Percentiles rank a stretch among this genome's conserved stretches.
These are phyloP conservation scores for Malassezia vespertilionis DNA, from an alignment of 1,284 basidiomycete genomes.

Conservation along the genomic window DNA sequence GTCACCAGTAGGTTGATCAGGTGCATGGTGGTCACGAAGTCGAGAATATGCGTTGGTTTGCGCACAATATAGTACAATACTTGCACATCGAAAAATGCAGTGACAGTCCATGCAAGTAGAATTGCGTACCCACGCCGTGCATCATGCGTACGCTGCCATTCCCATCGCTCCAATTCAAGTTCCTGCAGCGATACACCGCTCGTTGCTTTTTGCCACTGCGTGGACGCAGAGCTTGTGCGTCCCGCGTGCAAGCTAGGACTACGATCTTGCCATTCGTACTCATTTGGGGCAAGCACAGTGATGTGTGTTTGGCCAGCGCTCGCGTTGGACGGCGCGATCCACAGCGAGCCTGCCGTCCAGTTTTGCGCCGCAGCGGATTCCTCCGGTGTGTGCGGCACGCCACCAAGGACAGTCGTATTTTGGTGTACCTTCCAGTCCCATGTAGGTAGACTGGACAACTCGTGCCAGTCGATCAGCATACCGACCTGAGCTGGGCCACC, in stretches of 20 bases:
- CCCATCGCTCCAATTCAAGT: slow-evolving; percentile 15
- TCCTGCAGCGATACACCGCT: slow-evolving; percentile 12
- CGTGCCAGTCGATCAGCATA: slow-evolving; percentile 95
- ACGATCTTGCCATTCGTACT: slow-evolving; percentile 14
- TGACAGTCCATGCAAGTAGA: slow-evolving; percentile 5
- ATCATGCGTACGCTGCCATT: slow-evolving; percentile 31
- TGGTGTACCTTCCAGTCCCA: slow-evolving; percentile 53
- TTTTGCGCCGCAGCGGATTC: slow-evolving; percentile 51
- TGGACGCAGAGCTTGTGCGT: no score
- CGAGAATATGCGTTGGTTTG: slow-evolving; percentile 81
- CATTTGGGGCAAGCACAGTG: not conserved
- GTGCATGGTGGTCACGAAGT: slow-evolving; percentile 78
- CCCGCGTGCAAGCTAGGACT: no score
- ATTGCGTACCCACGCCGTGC: slow-evolving; percentile 45
- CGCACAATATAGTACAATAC: slow-evolving; percentile 77
- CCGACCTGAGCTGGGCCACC: slow-evolving; percentile 72
- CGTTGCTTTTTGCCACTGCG: no score
- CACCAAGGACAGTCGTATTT: slow-evolving; percentile 2
- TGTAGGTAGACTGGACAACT: slow-evolving; percentile 60
- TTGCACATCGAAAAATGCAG: slow-evolving; percentile 52
- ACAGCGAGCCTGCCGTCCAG: slow-evolving; percentile 65
- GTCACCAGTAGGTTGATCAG: slow-evolving; percentile 83
- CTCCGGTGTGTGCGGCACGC: slow-evolving; percentile 4
- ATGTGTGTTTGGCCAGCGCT: not conserved
- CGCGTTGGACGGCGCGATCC: slow-evolving; percentile 53